Percentiles rank a stretch among this genome's conserved stretches.
Evolutionary conservation across 441 rosid genomes (phyloP).

Genomic region (Erysimum cheiri): DNA sequence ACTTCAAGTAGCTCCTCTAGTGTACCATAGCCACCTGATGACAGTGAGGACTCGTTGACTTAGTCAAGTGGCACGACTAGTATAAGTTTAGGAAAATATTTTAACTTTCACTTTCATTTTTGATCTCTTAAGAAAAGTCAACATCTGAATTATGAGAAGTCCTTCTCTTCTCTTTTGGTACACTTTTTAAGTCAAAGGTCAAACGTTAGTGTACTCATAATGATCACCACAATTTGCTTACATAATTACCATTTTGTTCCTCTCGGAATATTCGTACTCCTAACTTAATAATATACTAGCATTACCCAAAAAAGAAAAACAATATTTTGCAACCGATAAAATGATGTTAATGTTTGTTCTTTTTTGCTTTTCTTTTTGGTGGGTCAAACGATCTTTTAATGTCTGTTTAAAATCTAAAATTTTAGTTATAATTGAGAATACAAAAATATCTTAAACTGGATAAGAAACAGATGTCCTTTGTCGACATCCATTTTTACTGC

Average conservation of each 20-base stretch:
- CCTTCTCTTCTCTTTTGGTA: slow-evolving; percentile 1
- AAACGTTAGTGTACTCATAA: slow-evolving; percentile 21
- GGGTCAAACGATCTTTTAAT: not conserved
- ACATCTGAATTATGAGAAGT: slow-evolving; percentile 33
- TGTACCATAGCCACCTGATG: slow-evolving; percentile 91
- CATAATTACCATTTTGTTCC: slow-evolving; percentile 10
- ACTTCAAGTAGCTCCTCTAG: slow-evolving; percentile 93
- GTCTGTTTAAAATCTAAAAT: not conserved
- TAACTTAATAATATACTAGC: not conserved
- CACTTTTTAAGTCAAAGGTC: slow-evolving; percentile 35
- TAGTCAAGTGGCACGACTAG: slow-evolving; percentile 20
- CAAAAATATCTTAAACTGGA: slow-evolving; percentile 23
- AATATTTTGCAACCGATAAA: not conserved
- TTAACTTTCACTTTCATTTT: slow-evolving; percentile 19
- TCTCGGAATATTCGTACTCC: not conserved
- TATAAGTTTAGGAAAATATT: not conserved
- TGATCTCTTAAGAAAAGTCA: slow-evolving; percentile 30
- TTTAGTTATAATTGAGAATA: slow-evolving; percentile 11
- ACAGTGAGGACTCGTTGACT: slow-evolving; percentile 8
- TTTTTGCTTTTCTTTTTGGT: too few species aligned
- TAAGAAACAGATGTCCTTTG: slow-evolving; percentile 23
- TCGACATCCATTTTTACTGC: slow-evolving; percentile 31
- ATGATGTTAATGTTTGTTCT: not conserved
- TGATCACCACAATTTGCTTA: slow-evolving; percentile 17
- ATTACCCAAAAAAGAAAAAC: not conserved